Evolutionary conservation across 257 asterid genomes (phyloP), one percentile per base, ranked within the genome.

Genomic region (Echium plantagineum): DNA sequence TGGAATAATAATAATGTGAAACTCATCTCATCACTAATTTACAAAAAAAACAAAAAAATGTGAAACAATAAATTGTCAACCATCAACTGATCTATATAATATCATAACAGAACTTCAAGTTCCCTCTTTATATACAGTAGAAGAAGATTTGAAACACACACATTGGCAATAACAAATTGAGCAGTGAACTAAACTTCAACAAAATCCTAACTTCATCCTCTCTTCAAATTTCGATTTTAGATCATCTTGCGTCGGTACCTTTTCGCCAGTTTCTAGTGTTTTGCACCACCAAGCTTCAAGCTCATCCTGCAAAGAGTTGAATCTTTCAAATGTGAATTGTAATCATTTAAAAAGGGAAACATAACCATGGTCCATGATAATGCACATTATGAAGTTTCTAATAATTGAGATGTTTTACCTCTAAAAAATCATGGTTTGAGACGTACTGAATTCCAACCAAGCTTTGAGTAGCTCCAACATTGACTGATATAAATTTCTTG

Each of bases 231-330:
- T 87, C 17, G 74, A 65, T 31, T 77, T 85, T 75, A 90, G 64
- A 66, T 85, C 95, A 8, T 74, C 75, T 63, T 75, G 51, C 2
- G 79, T 72, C 24, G 96, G 98, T 69, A 77, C 60, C 69, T 69
- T 71, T 59, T 74, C 84, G 26, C 96, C 95, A 61, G 59, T 71
- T 68, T 74, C 80, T 71, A 67, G 48, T 16, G 61, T 70, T 74
- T 80, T 70, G 74, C 77, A 54, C 94, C 95, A 90, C 98, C 98
- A 90, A n/a, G 74, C 80, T 59, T 63, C 71, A 15, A 90, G 75
- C 83, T 90, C 98, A 13, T 80, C 95, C 98, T 90, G 87, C 42
- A 55, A 63, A 54, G 15, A 7, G 21, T 22, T 6, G 1, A 19
- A 16, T 13, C 51, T 55, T 54, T 18, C 9, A 9, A 2, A 8